Evolutionary conservation across 2,329 filamentous ascomycete species (phyloP), one percentile per base, ranked within the genome.

Genomic region (Gyromitra esculenta): DNA sequence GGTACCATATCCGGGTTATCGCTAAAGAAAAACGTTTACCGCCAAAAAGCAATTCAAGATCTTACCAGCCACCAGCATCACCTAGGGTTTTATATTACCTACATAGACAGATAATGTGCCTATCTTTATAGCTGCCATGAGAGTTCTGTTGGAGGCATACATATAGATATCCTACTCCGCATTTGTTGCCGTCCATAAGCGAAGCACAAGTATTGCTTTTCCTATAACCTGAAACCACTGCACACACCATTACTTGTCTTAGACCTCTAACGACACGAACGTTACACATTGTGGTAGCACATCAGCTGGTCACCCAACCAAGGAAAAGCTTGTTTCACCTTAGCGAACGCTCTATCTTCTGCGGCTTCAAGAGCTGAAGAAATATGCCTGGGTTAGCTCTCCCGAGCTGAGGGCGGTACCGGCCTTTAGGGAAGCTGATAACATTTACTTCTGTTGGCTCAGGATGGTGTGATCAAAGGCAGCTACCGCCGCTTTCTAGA

Each of bases 151-250:
- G 8, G 7, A 6, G 63, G 8, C n/a, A 31, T 41, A 52, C 62
- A 41, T 67, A 21, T 41, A 31, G 52, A 6, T 57, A 57, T 11
- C 1, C n/a, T 39, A 39, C 41, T 15, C 41, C 41, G 11, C 21
- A 66, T 39, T 13, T 21, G 39, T 48, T 65, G 35, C 69, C 60
- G 50, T n/a, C n/a, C n/a, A 18, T 57, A 73, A 73, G 69, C 60
- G 70, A 48, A 45, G 7, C 15, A 59, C 5, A 43, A 41, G 31
- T 41, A 39, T 52, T 74, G 18, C 43, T 60, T 62, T 74, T 54
- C 45, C 57, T 62, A 8, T 4, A 63, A 70, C 45, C 54, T 7
- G 45, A 48, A 54, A 43, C 54, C 37, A 60, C 37, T 43, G 37
- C 35, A 41, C 37, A 43, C 57, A 60, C n/a, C 7, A 60, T 18